Conservation (phyloP, 768 basidiomycete species). For the Calocybe indica region DNA sequence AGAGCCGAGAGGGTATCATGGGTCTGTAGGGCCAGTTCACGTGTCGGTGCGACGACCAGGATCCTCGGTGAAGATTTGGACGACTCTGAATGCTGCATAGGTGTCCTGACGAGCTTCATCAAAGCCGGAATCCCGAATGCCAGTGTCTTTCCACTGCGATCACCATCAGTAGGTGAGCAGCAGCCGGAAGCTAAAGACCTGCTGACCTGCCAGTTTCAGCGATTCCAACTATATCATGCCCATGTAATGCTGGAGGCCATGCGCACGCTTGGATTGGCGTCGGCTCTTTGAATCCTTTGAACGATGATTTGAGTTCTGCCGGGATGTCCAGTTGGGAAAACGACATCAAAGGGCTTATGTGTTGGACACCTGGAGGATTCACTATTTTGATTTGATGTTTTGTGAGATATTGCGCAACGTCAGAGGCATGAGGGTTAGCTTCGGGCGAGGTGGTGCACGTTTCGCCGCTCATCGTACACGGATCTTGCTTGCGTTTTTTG, state of each 20-base stretch:
- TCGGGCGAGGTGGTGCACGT: conserved; percentile 9
- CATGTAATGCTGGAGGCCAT: conserved; percentile 83
- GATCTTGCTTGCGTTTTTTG: conserved; percentile 1
- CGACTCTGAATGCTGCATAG: conserved; percentile 15
- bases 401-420: too few species aligned
- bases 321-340: conserved; percentile 73
- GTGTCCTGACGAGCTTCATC: conserved; percentile 45
- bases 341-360: conserved; percentile 60
- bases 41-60: conserved; percentile 89
- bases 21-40: conserved; percentile 94
- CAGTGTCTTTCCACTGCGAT: conserved; percentile 83
- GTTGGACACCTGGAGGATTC: conserved; percentile 35
- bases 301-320: conserved; percentile 50
- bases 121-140: conserved; percentile 94
- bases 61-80: conserved; percentile 30
- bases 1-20: conserved; percentile 76
- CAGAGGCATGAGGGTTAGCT: conserved; percentile 1
- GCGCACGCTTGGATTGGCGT: conserved; percentile 95
- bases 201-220: conserved; percentile 88
- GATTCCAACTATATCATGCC: conserved; percentile 89
- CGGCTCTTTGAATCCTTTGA: conserved; percentile 75
- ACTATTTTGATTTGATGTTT: conserved; percentile 74
- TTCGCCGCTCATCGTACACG: conserved; percentile 3
- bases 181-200: not conserved
- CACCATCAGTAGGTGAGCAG: conserved; percentile 1